Conservation (phyloP, 352 stramenopile genomes). For the Globisporangium acanthophoron region DNA sequence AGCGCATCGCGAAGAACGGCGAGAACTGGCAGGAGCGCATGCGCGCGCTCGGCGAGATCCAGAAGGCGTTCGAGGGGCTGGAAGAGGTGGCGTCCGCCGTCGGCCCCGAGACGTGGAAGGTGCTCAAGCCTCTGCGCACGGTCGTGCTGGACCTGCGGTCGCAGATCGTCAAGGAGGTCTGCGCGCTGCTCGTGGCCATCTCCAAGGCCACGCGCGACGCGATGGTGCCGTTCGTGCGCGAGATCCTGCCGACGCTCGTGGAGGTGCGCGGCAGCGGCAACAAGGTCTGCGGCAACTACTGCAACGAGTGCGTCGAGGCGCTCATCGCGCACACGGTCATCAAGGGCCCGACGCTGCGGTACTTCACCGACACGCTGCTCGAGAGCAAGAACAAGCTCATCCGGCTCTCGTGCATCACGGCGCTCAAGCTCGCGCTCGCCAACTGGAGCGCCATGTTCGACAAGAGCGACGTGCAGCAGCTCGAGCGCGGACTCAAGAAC, state of each 20-base stretch:
- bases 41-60: constrained; percentile 55
- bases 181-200: constrained; percentile 49
- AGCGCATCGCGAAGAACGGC: constrained; percentile 63
- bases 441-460: constrained; percentile 74
- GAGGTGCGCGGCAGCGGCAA: constrained; percentile 80
- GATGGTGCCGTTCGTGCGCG: constrained; percentile 72
- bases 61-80: constrained; percentile 57
- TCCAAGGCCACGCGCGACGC: constrained; percentile 61
- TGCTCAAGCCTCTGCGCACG: constrained; percentile 60
- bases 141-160: constrained; percentile 79
- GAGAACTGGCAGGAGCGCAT: constrained; percentile 84
- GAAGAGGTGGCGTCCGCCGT: constrained; percentile 35
- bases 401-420: constrained; percentile 64
- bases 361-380: constrained; percentile 67
- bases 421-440: constrained; percentile 40
- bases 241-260: constrained; percentile 65
- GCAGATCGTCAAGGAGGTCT: constrained; percentile 86
- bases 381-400: constrained; percentile 85
- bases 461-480: constrained; percentile 73
- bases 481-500: constrained; percentile 69
- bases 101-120: constrained; percentile 60
- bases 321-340: constrained; percentile 62
- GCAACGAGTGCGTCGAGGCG: constrained; percentile 66
- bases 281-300: constrained; percentile 81
- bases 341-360: constrained; percentile 65